These are phyloP conservation scores for Arxiozyma slooffiae DNA, from an alignment of 1,139 yeast genomes.

Conservation along the genomic window DNA sequence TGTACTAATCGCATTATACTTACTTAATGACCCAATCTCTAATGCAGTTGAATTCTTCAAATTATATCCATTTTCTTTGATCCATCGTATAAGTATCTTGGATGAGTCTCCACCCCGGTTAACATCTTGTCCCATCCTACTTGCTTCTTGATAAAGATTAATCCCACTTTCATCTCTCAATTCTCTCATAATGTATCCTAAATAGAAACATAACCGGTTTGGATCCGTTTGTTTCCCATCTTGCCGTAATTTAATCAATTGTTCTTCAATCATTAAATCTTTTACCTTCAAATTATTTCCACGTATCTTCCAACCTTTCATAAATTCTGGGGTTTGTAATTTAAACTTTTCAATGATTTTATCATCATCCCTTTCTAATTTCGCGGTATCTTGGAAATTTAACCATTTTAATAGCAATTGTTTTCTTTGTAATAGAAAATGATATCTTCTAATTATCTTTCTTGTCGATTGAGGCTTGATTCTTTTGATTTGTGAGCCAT, in stretches of 20 bases:
- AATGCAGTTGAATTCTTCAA: conserved; percentile 36
- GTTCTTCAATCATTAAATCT: conserved; percentile 10
- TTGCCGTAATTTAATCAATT: conserved; percentile 9
- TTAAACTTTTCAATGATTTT: background rate
- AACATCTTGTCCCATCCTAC: conserved; percentile 68
- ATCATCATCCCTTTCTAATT: background rate
- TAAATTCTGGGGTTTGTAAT: background rate
- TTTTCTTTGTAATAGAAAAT: conserved; percentile 47
- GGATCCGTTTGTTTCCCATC: conserved; percentile 8
- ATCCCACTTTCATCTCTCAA: conserved; percentile 57
- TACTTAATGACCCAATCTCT: conserved; percentile 75
- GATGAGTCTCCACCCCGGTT: conserved; percentile 89
- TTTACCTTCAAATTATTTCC: background rate
- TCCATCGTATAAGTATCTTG: conserved; percentile 62
- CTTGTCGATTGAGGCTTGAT: conserved; percentile 62
- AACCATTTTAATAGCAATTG: conserved; percentile 23
- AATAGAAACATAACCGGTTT: conserved; percentile 20
- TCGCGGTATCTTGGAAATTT: conserved; percentile 7
- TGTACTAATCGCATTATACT: conserved; percentile 58
- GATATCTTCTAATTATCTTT: conserved; percentile 58
- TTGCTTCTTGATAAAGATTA: conserved; percentile 73
- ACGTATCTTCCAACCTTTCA: conserved; percentile 4
- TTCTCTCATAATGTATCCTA: conserved; percentile 53
- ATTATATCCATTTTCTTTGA: conserved; percentile 27
- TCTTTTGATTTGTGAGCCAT: conserved; percentile 6